Evolutionary conservation across 2,329 filamentous ascomycete species (phyloP), one percentile per base, ranked within the genome.

Genomic region (Fusarium fujikuroi): DNA sequence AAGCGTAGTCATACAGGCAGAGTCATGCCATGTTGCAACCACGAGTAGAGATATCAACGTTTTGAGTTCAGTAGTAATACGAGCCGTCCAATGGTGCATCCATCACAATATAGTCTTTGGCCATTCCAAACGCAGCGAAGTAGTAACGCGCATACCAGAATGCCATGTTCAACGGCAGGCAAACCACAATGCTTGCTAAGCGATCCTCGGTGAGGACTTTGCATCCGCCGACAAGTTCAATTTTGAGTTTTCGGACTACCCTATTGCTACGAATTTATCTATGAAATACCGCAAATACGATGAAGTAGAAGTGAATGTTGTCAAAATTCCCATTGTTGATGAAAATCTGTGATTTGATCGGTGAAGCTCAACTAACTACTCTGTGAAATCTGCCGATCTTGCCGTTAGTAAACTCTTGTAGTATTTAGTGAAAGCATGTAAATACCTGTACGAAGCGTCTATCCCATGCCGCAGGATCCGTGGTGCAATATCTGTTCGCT

Each of bases 401-500:
- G 9, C 15, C 16, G 28, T 40, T 42, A 42, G 28, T 16, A 12
- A 14, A 42, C 21, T 40, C n/a, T 42, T n/a, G 19, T 2, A 7
- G 14, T 4, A 15, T 25, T 25, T 15, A 10, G 19, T 40, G 34
- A 54, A 39, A 58, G 42, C 30, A 19, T 49, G 25, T 21, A 5
- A n/a, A 10, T 25, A 40, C 25, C 28, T 25, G 12, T 3, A 40
- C 25, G 7, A 25, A 60, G 9, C 25, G 34, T 19, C 1, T 19
- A 1, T 53, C 44, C 25, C 34, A 53, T 23, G 43, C 19, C 12
- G 21, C 21, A 32, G 10, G 16, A 25, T 58, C 46, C 18, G 56
- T 60, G 4, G 56, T 57, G 44, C 64, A 72, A 59, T 62, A 72
- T 12, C 63, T 57, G 4, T 23, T 32, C 30, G 36, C 21, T 23